These are phyloP conservation scores for Solanum infundibuliforme DNA, from an alignment of 257 asterid species.

Conservation along the genomic window DNA sequence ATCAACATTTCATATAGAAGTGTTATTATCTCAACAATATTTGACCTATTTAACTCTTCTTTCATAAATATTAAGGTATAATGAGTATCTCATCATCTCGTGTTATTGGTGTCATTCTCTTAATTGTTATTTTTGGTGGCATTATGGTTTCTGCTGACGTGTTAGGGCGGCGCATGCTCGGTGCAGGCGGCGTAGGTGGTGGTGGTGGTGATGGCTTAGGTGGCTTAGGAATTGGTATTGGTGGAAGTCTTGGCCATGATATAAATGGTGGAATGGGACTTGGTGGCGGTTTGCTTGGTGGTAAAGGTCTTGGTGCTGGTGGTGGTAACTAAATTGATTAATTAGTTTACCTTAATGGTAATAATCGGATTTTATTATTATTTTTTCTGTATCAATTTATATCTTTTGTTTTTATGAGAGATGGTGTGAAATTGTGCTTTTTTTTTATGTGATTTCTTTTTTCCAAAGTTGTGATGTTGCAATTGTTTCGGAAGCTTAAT, in stretches of 20 bases:
- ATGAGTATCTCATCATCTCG: too few species aligned
- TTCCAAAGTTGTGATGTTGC: not conserved
- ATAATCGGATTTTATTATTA: fast-evolving
- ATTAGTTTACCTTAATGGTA: not conserved
- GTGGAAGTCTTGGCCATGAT: not conserved
- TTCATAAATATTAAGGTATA: too few species aligned
- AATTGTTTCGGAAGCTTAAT: not conserved
- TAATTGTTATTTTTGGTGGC: too few species aligned
- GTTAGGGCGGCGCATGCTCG: not conserved
- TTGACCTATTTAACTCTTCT: too few species aligned
- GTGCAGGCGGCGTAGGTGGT: not conserved
- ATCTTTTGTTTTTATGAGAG: not conserved
- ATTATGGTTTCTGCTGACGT: not conserved
- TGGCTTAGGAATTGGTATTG: not conserved
- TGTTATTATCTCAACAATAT: too few species aligned
- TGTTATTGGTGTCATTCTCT: too few species aligned
- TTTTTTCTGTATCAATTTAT: not conserved
- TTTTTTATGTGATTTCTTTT: not conserved
- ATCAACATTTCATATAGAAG: too few species aligned
- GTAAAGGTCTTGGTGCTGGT: not conserved
- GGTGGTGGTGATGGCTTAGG: not conserved
- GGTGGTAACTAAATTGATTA: not conserved
- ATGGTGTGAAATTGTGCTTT: not conserved
- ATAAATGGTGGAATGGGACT: not conserved
- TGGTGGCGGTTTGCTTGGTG: not conserved